Conservation (phyloP, 164 flowering plant genomes). For the Magnolia sinica region DNA sequence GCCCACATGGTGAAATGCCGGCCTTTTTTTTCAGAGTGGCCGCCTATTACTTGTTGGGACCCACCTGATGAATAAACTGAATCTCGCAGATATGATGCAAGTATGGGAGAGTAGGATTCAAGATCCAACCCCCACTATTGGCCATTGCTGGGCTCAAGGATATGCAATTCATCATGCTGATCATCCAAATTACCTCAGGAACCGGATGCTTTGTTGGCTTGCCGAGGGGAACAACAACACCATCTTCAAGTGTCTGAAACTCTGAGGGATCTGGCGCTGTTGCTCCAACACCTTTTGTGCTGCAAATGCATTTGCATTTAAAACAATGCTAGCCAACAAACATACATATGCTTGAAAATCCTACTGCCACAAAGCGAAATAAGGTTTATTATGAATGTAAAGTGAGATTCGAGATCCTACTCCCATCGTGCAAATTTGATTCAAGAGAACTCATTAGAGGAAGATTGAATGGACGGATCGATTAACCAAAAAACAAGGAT, state of each 20-base stretch:
- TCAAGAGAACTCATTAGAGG: too few relatives aligned
- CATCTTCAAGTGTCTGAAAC: constrained; percentile 57
- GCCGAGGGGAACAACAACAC: constrained; percentile 73
- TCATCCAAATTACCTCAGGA: constrained; percentile 32
- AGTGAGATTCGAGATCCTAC: too few relatives aligned
- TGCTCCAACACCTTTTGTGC: constrained; percentile 89
- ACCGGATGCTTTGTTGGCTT: constrained; percentile 52
- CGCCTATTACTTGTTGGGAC: too few relatives aligned
- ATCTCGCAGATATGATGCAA: too few relatives aligned
- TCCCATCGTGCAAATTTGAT: too few relatives aligned
- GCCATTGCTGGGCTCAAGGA: background rate
- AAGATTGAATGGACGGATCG: too few relatives aligned
- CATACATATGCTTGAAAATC: background rate
- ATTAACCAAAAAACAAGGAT: too few relatives aligned
- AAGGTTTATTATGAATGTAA: too few relatives aligned
- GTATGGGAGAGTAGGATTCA: background rate
- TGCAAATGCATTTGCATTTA: constrained; percentile 28
- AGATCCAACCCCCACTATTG: background rate
- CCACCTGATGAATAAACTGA: too few relatives aligned
- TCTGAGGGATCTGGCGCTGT: constrained; percentile 72
- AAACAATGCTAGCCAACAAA: background rate
- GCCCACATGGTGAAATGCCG: background rate
- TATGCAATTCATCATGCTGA: background rate
- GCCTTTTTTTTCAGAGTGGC: background rate
- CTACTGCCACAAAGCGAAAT: too few relatives aligned